Percentiles rank a stretch among this genome's conserved stretches.
Conservation (phyloP, 1,284 basidiomycete species). For the Cutaneotrichosporon sp. region DNA sequence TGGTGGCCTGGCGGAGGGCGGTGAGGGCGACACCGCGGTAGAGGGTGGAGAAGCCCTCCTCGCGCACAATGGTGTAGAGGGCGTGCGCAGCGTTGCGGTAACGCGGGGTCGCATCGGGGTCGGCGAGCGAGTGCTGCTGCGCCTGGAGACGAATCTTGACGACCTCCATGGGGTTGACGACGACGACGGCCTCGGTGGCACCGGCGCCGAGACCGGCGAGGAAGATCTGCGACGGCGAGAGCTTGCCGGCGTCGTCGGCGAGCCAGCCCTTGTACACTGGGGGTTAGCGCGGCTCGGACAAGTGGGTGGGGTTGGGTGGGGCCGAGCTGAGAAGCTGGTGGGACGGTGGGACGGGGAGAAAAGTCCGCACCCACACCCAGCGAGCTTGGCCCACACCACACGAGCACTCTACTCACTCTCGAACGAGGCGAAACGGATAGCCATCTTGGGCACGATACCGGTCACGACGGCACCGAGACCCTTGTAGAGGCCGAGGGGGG, state of each 20-base stretch:
- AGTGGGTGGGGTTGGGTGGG: neutral
- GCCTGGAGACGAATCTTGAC: conserved; percentile 99
- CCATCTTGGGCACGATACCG: conserved; percentile 99
- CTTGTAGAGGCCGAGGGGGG: conserved; percentile 95
- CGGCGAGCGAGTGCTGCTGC: conserved; percentile 95
- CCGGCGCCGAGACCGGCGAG: conserved; percentile 93
- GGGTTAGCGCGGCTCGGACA: conserved; percentile 5
- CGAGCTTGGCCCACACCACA: too few species aligned
- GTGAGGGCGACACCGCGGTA: conserved; percentile 94
- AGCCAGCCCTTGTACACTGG: conserved; percentile 79
- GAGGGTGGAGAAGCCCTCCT: conserved; percentile 83
- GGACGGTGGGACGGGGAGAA: too few species aligned
- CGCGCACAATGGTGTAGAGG: conserved; percentile 90
- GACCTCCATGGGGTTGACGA: conserved; percentile 99
- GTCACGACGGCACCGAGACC: conserved; percentile 96
- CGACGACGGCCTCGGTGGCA: conserved; percentile 87
- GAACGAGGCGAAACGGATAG: conserved; percentile 97
- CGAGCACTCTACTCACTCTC: conserved; percentile 59
- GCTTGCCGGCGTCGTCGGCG: conserved; percentile 53
- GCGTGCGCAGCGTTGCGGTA: conserved; percentile 98
- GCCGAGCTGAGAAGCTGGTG: neutral
- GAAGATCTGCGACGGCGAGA: conserved; percentile 44
- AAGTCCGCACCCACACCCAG: too few species aligned
- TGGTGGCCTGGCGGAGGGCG: conserved; percentile 94
- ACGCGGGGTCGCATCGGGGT: conserved; percentile 89